A percentile compares a stretch with the other conserved stretches of the same genome.
phyloP scores from a whole-genome alignment of 1,139 yeast genomes.

The Saccharomycopsis phalli region DNA sequence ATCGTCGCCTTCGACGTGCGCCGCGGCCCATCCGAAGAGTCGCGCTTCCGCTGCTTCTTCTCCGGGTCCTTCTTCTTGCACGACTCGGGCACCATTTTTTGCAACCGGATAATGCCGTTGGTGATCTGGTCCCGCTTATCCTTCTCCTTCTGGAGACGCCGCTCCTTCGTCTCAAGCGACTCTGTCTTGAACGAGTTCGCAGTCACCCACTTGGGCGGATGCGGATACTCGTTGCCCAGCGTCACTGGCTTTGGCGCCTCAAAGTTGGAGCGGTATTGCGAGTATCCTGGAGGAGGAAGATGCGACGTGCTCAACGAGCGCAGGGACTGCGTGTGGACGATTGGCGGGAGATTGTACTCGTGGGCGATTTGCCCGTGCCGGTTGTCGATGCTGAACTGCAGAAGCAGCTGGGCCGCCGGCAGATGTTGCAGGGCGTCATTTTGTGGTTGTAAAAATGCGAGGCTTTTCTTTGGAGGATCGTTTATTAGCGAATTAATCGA shows the following conservation, averaged over 20 bases:
- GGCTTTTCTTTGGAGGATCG: constrained; percentile 1
- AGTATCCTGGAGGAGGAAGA: too few species aligned
- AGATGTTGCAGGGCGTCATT: too few species aligned
- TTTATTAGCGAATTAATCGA: constrained; percentile 8
- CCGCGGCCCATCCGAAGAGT: constrained; percentile 1
- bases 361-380: too few species aligned
- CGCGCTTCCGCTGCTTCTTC: constrained; percentile 12
- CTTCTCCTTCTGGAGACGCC: constrained; percentile 14
- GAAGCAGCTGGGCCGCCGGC: too few species aligned
- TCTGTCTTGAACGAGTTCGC: constrained; percentile 3
- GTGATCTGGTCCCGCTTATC: constrained; percentile 14
- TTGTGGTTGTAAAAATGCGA: background rate
- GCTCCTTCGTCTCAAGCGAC: constrained; percentile 6
- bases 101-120: constrained; percentile 8
- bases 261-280: too few species aligned
- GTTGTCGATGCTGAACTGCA: too few species aligned
- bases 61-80: constrained; percentile 15
- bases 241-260: background rate
- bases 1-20: constrained; percentile 15
- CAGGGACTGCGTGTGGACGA: too few species aligned
- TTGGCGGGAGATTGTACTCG: too few species aligned
- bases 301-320: too few species aligned
- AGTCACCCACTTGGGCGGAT: background rate
- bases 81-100: constrained; percentile 13
- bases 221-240: background rate